Base-by-base conservation (phyloP, 345 rosid species). In the Schrenkiella parvula region DNA sequence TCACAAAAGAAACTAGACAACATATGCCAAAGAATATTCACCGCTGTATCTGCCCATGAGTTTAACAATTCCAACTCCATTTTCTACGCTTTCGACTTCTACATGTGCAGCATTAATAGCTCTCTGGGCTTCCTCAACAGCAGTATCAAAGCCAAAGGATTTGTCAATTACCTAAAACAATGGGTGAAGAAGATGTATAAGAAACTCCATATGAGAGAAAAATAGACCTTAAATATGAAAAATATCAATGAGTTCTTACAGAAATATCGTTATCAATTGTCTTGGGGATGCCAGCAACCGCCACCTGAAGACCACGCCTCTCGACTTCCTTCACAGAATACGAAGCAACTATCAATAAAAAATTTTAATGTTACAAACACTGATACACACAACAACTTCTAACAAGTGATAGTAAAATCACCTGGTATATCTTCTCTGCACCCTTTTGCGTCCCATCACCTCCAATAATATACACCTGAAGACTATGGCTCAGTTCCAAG, bases 31-130 rank as follows among this genome's bases (percentile, higher is more conserved):
- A 47, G 38, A 82, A 61, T 52, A 44, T 81, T 71, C 80, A 91
- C 97, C 98, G 63, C 98, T 91, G 74, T 93, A 89, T 91, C 98
- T 85, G 64, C 98, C 98, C 98, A 91, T 89, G 38, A 91, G 89
- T 85, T 93, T 93, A 69, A 93, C 95, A 44, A 93, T 78, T 41
- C 97, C 98, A 77, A 91, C 83, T 79, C 98, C 98, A 88, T 93
- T 93, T 78, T 89, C 97, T 72, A 88, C 92, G 79, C 98, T 89
- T 80, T 91, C 97, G 35, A 84, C 95, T 86, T 93, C 97, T 67
- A 93, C 97, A 66, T 91, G 95, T 3, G 97, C 98, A 80, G 97
- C 97, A 83, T 91, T 84, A 69, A 91, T 91, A 73, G 97, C 98
- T 79, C 98, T 83, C 50, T 93, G 97, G 43, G 97, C 98, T 82